Base-by-base conservation (phyloP, 208 protist genomes). In the Acanthamoeba lenticulata region DNA sequence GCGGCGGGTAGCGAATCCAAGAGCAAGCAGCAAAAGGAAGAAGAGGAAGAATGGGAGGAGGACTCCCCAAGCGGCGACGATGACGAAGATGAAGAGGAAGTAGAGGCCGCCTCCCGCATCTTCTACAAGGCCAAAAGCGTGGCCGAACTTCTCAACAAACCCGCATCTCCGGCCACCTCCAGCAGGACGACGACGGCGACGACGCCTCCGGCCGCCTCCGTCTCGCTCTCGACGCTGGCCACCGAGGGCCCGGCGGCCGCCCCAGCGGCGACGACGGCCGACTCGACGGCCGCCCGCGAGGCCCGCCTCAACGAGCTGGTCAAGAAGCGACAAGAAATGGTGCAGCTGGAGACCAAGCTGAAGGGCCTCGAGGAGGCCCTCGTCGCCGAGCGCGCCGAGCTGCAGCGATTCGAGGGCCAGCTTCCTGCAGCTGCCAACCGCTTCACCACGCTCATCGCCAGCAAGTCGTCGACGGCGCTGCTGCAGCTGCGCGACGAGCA, bases 81-180 rank as follows among this genome's bases (percentile, higher is more conserved):
- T 15, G 1, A 74, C 32, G 34, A 49, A 5, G 34, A 36, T 17
- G 40, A n/a, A 27, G 32, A 83, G 40, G 21, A 83, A 19, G 72
- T 83, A 1, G 72, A 52, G 11, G 72, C 34, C 17, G 72, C 72
- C 2, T 83, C 72, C 21, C 34, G 72, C 38, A 83, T 83, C 40
- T 83, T 83, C 72, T 83, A 83, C 72, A 83, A 83, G 21, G 15
- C 72, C 2, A n/a, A 83, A 27, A 83, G 72, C 40, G 72, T 83
- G 72, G 72, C 72, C 40, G 38, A 83, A 38, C 72, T 83, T 21
- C 72, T 83, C 62, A 29, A 27, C 62, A 29, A 3, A 38, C 13
- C 40, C 34, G 13, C 34, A 79, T 45, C 69, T 45, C 32, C 38
- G 32, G 7, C 57, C 29, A 9, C 69, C 27, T 24, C 19, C 15